Evolutionary conservation across 176 grass and related monocot species (phyloP), one percentile per base, ranked within the genome.

Genomic region (Oryza punctata): DNA sequence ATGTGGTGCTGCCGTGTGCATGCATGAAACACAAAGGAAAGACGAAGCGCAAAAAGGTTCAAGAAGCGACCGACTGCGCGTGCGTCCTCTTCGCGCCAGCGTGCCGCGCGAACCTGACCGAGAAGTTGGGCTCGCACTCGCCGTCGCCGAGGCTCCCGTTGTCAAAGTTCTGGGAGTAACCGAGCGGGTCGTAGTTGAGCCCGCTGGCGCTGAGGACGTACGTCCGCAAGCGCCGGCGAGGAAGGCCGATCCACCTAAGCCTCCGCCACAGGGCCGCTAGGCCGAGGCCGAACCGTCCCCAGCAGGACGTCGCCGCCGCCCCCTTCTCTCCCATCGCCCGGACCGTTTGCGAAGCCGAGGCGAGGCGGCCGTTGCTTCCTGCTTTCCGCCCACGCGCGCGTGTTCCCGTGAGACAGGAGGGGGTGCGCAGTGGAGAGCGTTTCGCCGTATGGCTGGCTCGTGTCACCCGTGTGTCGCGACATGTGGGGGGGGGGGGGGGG

Each of bases 141-240:
- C 66, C 13, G 64, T 90, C 84, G 54, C 70, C 76, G 14, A 44
- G 11, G 3, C 10, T 7, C 8, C 87, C 80, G 44, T 94, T 67
- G 74, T 92, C 91, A 49, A 92, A 92, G 79, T 90, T 92, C 64
- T 92, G 87, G 24, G 87, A 43, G 61, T 92, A 92, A 76, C 84
- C 84, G 67, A 87, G 75, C 65, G 87, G 81, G 82, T 87, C 91
- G 78, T 92, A 92, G 85, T 84, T 92, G 69, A 92, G 80, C 77
- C 84, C 79, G 5, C 90, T 79, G 70, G 74, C 82, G 33, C 80
- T 30, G 23, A 84, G 72, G 70, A 80, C 32, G 80, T 61, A 77
- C 12, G 73, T 28, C 41, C 41, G 47, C 28, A 66, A 61, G 25
- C 41, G 77, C 59, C 87, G 67, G 41, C 57, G 86, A 5, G 33